phyloP scores from a whole-genome alignment of 2,329 filamentous ascomycete genomes.

The Beauveria rudraprayagi region DNA sequence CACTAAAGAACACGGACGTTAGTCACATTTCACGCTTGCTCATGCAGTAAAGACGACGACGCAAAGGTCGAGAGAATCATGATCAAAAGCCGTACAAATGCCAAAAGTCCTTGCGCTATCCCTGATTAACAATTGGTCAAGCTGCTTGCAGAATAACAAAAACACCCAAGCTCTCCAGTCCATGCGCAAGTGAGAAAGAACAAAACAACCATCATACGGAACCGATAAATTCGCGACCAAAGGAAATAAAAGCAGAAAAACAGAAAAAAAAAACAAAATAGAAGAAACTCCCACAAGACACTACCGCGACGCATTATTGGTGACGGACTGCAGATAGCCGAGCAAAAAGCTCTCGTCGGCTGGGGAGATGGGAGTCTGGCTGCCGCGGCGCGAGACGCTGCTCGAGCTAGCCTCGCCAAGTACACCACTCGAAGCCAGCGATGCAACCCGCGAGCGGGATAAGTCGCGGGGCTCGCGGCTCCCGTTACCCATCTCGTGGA shows the following conservation, averaged over 20 bases:
- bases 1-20: not conserved
- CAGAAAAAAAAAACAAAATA: not conserved
- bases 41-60: not conserved
- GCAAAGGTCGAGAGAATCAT: not conserved
- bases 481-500: conserved; percentile 12
- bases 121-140: not conserved
- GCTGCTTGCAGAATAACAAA: not conserved
- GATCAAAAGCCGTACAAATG: not conserved
- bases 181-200: not conserved
- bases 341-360: conserved; percentile 70
- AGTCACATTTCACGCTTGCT: not conserved
- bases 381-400: conserved; percentile 34
- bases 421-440: conserved; percentile 30
- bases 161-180: not conserved
- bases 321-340: conserved; percentile 58
- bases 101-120: not conserved
- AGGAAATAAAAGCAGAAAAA: not conserved
- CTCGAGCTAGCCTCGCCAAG: conserved; percentile 22
- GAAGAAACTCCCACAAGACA: not conserved
- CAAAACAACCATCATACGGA: not conserved
- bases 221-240: not conserved
- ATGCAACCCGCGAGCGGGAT: conserved; percentile 31
- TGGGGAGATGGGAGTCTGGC: conserved; percentile 52
- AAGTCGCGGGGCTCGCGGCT: conserved; percentile 12
- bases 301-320: conserved; percentile 31